A percentile compares a stretch with the other conserved stretches of the same genome.
Evolutionary conservation across 139 green algal genomes (phyloP).

Genomic region (Closterium sp.): DNA sequence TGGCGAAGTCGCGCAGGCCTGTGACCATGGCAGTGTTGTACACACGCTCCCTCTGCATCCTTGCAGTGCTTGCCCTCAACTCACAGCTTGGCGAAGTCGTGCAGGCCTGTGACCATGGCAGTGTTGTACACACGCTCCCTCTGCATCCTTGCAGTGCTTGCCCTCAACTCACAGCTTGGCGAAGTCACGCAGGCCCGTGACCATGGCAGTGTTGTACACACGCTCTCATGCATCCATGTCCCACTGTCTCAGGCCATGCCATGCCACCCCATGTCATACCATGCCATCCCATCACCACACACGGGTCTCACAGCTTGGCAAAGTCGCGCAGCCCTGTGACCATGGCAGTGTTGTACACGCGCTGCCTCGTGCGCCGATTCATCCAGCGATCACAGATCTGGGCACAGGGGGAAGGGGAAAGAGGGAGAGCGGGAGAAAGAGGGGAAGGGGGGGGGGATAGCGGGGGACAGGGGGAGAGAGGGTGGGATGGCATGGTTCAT

Average conservation of each 20-base stretch:
- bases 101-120: too few relatives aligned
- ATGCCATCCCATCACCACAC: background rate
- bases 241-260: too few relatives aligned
- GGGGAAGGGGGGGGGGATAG: background rate
- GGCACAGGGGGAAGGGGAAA: too few relatives aligned
- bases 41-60: too few relatives aligned
- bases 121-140: too few relatives aligned
- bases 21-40: too few relatives aligned
- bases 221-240: background rate
- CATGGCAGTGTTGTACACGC: slow-evolving; percentile 18
- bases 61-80: too few relatives aligned
- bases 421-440: background rate
- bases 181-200: background rate
- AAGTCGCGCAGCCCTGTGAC: background rate
- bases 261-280: background rate
- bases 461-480: background rate
- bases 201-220: background rate
- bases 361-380: slow-evolving; percentile 3
- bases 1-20: too few relatives aligned
- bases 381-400: slow-evolving; percentile 47
- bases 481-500: background rate
- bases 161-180: background rate
- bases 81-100: too few relatives aligned
- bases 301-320: background rate
- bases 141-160: too few relatives aligned